Percentiles rank a stretch among this genome's conserved stretches.
Evolutionary conservation across 140 eudicot genomes (phyloP).

Genomic region (Cichorium intybus): DNA sequence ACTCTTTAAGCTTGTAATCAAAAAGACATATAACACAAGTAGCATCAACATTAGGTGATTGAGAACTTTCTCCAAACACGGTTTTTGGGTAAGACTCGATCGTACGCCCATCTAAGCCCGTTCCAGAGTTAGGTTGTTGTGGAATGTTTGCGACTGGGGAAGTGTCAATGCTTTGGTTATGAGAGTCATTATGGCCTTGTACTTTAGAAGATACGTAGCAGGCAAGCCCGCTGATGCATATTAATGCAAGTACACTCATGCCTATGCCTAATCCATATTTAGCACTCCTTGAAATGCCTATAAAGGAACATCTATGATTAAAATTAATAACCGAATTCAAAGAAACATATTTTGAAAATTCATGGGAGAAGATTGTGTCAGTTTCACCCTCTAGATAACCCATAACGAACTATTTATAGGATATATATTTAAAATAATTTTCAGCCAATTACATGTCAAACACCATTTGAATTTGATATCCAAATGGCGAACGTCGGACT

Average conservation of each 20-base stretch:
- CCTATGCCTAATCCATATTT: conserved; percentile 55
- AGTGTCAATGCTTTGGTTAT: conserved; percentile 19
- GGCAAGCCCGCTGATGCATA: conserved; percentile 39
- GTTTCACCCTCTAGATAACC: too few relatives aligned
- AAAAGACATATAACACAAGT: conserved; percentile 65
- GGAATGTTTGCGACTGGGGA: conserved; percentile 28
- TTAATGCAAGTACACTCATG: conserved; percentile 43
- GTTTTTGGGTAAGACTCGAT: too few relatives aligned
- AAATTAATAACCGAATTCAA: neutral
- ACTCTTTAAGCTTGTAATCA: conserved; percentile 66
- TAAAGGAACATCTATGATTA: neutral
- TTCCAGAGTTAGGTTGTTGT: conserved; percentile 54
- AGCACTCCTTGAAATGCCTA: conserved; percentile 42
- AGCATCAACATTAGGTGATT: conserved; percentile 51
- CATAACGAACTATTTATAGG: neutral
- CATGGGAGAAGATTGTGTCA: too few relatives aligned
- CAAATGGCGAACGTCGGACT: too few relatives aligned
- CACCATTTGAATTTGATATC: too few relatives aligned
- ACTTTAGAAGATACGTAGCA: conserved; percentile 24
- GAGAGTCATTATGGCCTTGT: conserved; percentile 6
- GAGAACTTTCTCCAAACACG: conserved; percentile 59
- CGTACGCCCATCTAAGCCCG: too few relatives aligned
- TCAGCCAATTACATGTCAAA: too few relatives aligned
- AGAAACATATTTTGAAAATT: neutral
- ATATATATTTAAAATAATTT: too few relatives aligned